Evolutionary conservation across 768 basidiomycete species (phyloP), one percentile per base, ranked within the genome.

Genomic region (Imleria badia): DNA sequence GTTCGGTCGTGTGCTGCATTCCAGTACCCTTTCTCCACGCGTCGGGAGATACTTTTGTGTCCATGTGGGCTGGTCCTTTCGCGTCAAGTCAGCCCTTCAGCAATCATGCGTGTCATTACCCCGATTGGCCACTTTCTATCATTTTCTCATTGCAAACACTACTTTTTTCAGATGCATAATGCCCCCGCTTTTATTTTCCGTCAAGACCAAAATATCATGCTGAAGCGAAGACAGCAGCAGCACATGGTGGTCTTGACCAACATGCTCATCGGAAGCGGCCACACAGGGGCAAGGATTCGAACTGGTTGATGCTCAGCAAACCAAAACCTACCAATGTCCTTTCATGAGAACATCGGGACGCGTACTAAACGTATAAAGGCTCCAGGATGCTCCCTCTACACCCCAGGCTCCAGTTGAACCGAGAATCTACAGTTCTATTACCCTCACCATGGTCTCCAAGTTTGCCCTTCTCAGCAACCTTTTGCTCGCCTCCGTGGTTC

Each of bases 361-460:
- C 20, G 17, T 45, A 10, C 23, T 33, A 12, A 42, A 46, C 22
- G 20, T 58, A 67, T 65, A 62, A 62, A 62, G 17, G 42, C 14
- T 17, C n/a, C 8, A 35, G 12, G 33, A 31, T 40, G 11, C 12
- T 5, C 45, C 29, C 47, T 33, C 34, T 33, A 1, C 11, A 34
- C 41, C 36, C 20, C 42, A 54, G 54, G 36, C 31, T 47, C 36
- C 11, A 30, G 11, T 20, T 6, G 10, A 38, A 63, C 38, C 33
- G 15, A 43, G 42, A 17, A 51, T 53, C 33, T 31, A 36, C 29
- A 48, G 34, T 19, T 41, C n/a, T 33, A n/a, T 42, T 30, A 31
- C 33, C 22, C 3, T 19, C 50, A 52, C 6, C 19, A 67, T 66
- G 65, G 49, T 62, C 39, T 64, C 57, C 55, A 62, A 55, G 22